Conservation (phyloP, 192 early-diverging fungal genomes). For the Paraglomus occultum region DNA sequence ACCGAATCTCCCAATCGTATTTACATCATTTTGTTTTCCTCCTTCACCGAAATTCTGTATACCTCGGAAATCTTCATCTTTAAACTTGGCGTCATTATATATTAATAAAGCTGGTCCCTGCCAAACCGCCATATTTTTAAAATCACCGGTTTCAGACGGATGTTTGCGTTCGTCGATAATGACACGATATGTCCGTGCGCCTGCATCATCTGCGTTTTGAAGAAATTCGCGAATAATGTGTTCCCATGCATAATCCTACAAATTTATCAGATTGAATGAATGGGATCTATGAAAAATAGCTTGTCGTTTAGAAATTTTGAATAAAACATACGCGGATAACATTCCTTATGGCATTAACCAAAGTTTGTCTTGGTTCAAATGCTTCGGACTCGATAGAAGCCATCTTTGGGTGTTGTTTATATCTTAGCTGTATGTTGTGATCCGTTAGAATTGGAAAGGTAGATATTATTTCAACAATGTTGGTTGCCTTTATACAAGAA, state of each 20-base stretch:
- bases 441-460: too few relatives aligned
- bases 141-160: not conserved
- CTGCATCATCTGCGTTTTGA: slow-evolving; percentile 33
- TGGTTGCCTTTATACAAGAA: too few relatives aligned
- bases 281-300: too few relatives aligned
- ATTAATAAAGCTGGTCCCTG: slow-evolving; percentile 34
- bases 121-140: slow-evolving; percentile 24
- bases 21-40: not conserved
- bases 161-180: slow-evolving; percentile 21
- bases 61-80: slow-evolving; percentile 24
- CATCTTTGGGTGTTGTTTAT: too few relatives aligned
- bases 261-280: not conserved
- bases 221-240: slow-evolving; percentile 30
- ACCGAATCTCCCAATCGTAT: not conserved
- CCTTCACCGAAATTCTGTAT: slow-evolving; percentile 31
- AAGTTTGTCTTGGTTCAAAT: too few relatives aligned
- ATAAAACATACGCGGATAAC: too few relatives aligned
- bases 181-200: slow-evolving; percentile 22
- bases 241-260: slow-evolving; percentile 21
- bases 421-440: too few relatives aligned
- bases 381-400: too few relatives aligned
- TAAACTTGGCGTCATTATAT: slow-evolving; percentile 31
- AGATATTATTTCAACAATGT: too few relatives aligned
- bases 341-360: too few relatives aligned
- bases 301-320: too few relatives aligned